Conservation (phyloP, 1,139 yeast genomes). For the Hansenula lynferdii region DNA sequence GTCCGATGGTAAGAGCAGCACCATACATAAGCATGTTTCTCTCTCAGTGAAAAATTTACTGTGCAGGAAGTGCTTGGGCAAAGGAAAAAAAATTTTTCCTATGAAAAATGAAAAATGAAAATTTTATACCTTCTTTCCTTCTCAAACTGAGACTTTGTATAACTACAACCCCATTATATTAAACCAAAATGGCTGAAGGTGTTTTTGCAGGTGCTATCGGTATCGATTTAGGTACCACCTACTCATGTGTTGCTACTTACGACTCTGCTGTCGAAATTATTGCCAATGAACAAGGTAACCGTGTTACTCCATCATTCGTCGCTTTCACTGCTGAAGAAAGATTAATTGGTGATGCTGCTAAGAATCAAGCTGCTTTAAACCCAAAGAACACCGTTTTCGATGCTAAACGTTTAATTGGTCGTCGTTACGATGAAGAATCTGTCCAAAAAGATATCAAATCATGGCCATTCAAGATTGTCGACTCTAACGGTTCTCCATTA, state of each 20-base stretch:
- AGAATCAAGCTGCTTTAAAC: constrained; percentile 98
- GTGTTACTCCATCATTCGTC: constrained; percentile 97
- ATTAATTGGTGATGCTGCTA: constrained; percentile 97
- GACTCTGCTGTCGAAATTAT: constrained; percentile 92
- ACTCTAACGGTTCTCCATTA: constrained; percentile 82
- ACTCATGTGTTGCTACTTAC: constrained; percentile 95
- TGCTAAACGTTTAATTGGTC: constrained; percentile 97
- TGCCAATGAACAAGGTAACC: constrained; percentile 99
- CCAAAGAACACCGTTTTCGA: constrained; percentile 96
- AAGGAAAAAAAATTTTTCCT: constrained; percentile 12
- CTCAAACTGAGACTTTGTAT: constrained; percentile 6
- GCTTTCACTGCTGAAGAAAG: constrained; percentile 97
- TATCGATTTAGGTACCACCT: constrained; percentile 98
- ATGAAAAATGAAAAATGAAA: constrained; percentile 5
- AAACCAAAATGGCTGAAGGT: constrained; percentile 84
- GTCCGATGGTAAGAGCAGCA: background rate
- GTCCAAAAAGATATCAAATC: constrained; percentile 96
- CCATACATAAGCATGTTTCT: too few species aligned
- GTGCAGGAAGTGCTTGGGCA: too few species aligned
- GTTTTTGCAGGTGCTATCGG: constrained; percentile 99
- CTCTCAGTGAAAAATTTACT: too few species aligned
- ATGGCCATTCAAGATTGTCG: constrained; percentile 94
- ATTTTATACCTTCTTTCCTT: constrained; percentile 1
- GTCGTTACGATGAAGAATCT: constrained; percentile 84
- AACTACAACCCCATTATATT: constrained; percentile 18